These are phyloP conservation scores for Ceratocystis ficicola DNA, from an alignment of 2,329 filamentous ascomycete genomes.

Conservation along the genomic window DNA sequence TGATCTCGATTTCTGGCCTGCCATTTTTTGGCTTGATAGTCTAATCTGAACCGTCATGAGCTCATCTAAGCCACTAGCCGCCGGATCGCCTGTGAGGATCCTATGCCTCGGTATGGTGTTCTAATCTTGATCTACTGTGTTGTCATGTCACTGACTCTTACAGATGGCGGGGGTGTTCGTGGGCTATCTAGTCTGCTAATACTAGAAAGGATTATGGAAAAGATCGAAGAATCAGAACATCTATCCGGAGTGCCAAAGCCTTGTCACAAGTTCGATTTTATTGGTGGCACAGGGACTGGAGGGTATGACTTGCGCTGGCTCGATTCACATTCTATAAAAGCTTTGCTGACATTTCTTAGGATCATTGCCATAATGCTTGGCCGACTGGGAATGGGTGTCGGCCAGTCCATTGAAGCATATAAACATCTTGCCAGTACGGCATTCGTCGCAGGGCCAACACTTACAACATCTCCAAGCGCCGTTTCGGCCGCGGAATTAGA, in stretches of 20 bases:
- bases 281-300: constrained; percentile 28
- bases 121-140: too few relatives aligned
- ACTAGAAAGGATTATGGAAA: constrained; percentile 26
- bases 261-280: constrained; percentile 27
- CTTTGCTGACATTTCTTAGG: background rate
- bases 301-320: constrained; percentile 22
- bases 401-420: background rate
- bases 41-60: too few relatives aligned
- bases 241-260: constrained; percentile 24
- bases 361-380: background rate
- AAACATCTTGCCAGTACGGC: background rate
- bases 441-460: background rate
- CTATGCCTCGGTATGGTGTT: too few relatives aligned
- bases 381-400: background rate
- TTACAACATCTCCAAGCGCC: background rate
- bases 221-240: constrained; percentile 21
- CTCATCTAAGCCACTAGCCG: too few relatives aligned
- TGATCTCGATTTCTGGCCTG: too few relatives aligned
- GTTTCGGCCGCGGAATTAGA: background rate
- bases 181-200: constrained; percentile 27
- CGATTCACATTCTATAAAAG: too few relatives aligned
- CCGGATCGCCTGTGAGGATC: too few relatives aligned
- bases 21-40: too few relatives aligned
- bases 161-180: constrained; percentile 26
- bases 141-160: too few relatives aligned